Evolutionary conservation across 208 protist species (phyloP), one percentile per base, ranked within the genome.

Genomic region (Wallacemonas rigidus): DNA sequence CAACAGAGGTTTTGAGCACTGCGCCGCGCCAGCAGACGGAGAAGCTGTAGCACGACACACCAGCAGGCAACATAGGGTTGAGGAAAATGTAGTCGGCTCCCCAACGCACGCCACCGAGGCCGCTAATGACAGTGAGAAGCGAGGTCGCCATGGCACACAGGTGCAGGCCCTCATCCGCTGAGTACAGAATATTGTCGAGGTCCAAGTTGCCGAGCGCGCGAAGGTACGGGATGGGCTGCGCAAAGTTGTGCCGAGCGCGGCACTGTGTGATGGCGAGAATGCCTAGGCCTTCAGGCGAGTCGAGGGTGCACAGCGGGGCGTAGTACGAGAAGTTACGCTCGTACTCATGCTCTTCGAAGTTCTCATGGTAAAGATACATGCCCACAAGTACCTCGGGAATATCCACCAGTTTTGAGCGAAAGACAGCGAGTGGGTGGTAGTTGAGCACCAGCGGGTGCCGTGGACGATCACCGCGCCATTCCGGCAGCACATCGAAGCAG

Each of bases 401-500:
- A 64, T 97, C 88, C 26, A 95, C 81, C n/a, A 97, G 50, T 71
- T 94, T 94, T 36, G 88, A 81, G 6, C 87, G 89, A 60, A 91
- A 97, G 56, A 97, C 92, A 44, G 90, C 82, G 47, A 97, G 83
- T 0, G 92, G 92, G 79, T 97, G 92, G 80, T 97, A 95, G 80
- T 97, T 97, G 69, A 94, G 83, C 54, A 82, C 81, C 36, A 97
- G 77, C 17, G 92, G 92, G 74, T 97, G 90, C 69, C 83, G 79
- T 1, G 82, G 76, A 15, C 85, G 80, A 41, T 91, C 87, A 6
- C 75, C 76, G 36, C 71, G 74, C 90, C 92, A 97, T 51, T 85
- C 72, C 4, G 77, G 67, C 41, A 97, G 77, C 47, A 83, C 88
- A 75, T 95, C 80, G 65, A 97, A 97, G 80, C 88, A 83, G 69